phyloP scores from a whole-genome alignment of 2,329 filamentous ascomycete species.

The Mycosphaerella sp. region DNA sequence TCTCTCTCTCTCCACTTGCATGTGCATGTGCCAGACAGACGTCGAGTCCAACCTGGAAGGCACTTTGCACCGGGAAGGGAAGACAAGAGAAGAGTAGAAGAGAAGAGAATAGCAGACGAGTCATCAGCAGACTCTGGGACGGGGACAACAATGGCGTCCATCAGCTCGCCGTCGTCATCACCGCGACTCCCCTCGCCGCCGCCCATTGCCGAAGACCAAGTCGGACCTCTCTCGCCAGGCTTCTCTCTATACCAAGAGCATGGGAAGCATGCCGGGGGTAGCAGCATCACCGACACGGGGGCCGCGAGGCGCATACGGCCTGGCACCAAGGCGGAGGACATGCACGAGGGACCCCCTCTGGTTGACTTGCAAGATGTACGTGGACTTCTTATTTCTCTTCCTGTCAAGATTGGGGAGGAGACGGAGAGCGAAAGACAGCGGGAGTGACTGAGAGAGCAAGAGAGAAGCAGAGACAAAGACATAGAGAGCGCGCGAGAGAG shows the following conservation, averaged over 20 bases:
- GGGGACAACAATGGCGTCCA: slow-evolving; percentile 27
- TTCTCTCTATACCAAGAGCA: slow-evolving; percentile 55
- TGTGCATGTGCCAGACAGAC: too few species aligned
- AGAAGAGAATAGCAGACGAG: too few species aligned
- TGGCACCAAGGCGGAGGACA: slow-evolving; percentile 85
- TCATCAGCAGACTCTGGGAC: background rate
- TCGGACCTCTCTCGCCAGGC: slow-evolving; percentile 70
- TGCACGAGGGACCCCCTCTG: slow-evolving; percentile 85
- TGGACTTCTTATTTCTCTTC: slow-evolving; percentile 12
- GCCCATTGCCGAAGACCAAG: slow-evolving; percentile 89
- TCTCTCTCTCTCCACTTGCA: too few species aligned
- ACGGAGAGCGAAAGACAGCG: background rate
- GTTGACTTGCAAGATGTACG: slow-evolving; percentile 76
- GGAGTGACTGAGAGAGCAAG: too few species aligned
- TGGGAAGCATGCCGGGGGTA: slow-evolving; percentile 47
- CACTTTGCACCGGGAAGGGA: too few species aligned
- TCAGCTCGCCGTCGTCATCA: slow-evolving; percentile 60
- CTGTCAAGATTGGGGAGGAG: background rate
- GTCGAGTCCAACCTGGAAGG: too few species aligned
- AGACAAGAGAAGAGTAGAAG: too few species aligned
- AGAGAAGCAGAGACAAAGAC: too few species aligned
- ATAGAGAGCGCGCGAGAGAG: too few species aligned
- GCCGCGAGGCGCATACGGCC: slow-evolving; percentile 81
- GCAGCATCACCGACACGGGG: slow-evolving; percentile 62
- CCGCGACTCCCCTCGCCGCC: slow-evolving; percentile 92